Evolutionary conservation across 257 asterid genomes (phyloP).

Genomic region (Scutellaria barbata): DNA sequence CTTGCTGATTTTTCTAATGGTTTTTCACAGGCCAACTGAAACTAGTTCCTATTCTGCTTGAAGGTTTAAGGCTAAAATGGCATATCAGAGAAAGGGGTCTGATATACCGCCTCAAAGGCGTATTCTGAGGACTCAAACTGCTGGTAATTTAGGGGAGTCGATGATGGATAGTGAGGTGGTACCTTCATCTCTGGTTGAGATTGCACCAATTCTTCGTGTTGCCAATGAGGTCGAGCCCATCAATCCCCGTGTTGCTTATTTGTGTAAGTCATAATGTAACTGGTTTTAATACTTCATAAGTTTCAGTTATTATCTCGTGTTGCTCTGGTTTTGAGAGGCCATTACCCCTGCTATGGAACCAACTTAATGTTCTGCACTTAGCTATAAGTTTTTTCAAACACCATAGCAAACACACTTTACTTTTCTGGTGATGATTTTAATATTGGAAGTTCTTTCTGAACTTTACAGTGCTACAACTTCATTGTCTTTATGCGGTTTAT

Average conservation of each 20-base stretch:
- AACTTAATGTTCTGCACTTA: constrained; percentile 2
- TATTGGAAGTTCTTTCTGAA: neutral
- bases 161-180: constrained; percentile 99
- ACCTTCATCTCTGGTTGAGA: constrained; percentile 92
- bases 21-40: constrained; percentile 41
- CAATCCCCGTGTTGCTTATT: constrained; percentile 92
- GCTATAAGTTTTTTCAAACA: neutral
- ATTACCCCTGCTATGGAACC: constrained; percentile 22
- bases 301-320: constrained; percentile 8
- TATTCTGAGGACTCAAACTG: constrained; percentile 91
- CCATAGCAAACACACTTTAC: neutral
- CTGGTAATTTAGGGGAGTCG: constrained; percentile 90
- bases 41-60: constrained; percentile 29
- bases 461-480: neutral
- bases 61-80: constrained; percentile 62
- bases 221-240: constrained; percentile 96
- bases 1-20: constrained; percentile 2
- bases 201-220: constrained; percentile 97
- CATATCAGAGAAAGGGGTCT: constrained; percentile 87
- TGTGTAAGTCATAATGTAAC: constrained; percentile 63
- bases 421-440: constrained; percentile 6
- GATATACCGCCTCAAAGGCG: constrained; percentile 79
- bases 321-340: neutral
- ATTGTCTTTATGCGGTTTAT: neutral
- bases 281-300: neutral